Evolutionary conservation across 208 protist species (phyloP).

Genomic region (Crithidia bombi): DNA sequence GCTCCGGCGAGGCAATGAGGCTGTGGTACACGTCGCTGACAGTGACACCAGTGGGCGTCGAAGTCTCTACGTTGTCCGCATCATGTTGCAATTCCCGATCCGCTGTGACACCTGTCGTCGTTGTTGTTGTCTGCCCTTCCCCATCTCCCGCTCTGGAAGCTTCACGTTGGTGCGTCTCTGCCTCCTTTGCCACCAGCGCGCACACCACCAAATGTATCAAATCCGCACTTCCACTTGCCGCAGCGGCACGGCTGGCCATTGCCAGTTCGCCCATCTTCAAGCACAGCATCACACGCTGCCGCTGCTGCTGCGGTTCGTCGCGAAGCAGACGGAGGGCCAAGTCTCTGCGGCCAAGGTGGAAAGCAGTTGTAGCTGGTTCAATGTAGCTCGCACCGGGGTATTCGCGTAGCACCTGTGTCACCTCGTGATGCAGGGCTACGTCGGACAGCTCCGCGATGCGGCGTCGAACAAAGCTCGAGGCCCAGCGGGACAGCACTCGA

Average conservation of each 20-base stretch:
- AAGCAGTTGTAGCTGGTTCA: constrained; percentile 42
- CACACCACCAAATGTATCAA: constrained; percentile 45
- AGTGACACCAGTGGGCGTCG: constrained; percentile 9
- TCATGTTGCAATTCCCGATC: not conserved
- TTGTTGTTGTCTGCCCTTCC: not conserved
- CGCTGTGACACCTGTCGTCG: not conserved
- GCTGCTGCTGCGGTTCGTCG: constrained; percentile 39
- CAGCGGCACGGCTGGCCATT: constrained; percentile 34
- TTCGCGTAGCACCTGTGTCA: constrained; percentile 30
- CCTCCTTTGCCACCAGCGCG: constrained; percentile 25
- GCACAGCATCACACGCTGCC: constrained; percentile 37
- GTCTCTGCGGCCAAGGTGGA: constrained; percentile 20
- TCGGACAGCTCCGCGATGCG: constrained; percentile 8
- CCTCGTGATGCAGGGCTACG: constrained; percentile 21
- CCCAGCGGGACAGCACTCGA: constrained; percentile 40
- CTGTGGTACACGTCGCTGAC: constrained; percentile 13
- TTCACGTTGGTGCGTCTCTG: not conserved
- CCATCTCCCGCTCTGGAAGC: not conserved
- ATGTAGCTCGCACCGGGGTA: constrained; percentile 41
- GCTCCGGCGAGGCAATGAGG: constrained; percentile 25
- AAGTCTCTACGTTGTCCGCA: not conserved
- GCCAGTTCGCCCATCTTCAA: constrained; percentile 37
- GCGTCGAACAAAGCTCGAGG: constrained; percentile 15
- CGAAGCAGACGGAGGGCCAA: constrained; percentile 50
- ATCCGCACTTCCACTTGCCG: constrained; percentile 39